Base-by-base conservation (phyloP, 345 rosid species). In the Corchorus capsularis region DNA sequence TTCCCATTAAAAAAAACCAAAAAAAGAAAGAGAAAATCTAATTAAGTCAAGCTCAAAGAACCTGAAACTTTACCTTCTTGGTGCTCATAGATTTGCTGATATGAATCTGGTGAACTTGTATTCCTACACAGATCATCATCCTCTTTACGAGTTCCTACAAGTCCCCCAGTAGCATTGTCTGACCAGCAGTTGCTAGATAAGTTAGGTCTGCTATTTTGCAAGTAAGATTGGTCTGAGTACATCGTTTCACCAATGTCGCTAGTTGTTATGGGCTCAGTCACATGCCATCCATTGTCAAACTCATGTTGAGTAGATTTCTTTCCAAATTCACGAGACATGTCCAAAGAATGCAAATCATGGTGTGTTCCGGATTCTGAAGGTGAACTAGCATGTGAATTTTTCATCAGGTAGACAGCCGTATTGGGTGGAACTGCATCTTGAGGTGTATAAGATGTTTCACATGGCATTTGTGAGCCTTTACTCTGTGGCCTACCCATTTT, bases 401-500 rank as follows among this genome's bases (percentile, higher is more conserved):
- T 83, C 27, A 15, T n/a, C 37, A 32, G 39, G 69, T 41, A 50
- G 47, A 65, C 53, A 34, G 71, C 34, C 50, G 72, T 69, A 52
- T 62, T 73, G 52, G 79, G 63, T 45, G 54, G 54, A 72, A 43
- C 74, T 13, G 14, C 55, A 76, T 72, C 74, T 39, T 77, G 82
- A 70, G 41, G 70, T 19, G 70, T 20, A 68, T 63, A 70, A 19
- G 82, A 55, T 71, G 64, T 66, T 34, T 82, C 92, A 61, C 12
- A 43, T 2, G 76, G 56, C 61, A 19, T 46, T 55, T 77, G 77
- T 8, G 80, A 80, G 32, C 45, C 80, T 72, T 39, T 80, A 32
- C 34, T 69, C 14, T 55, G 55, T 22, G 70, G 82, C 75, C 54
- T 55, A 55, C 84, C 85, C 83, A 81, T 69, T 82, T 71, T 83